Evolutionary conservation across 305 asterid genomes (phyloP).

Genomic region (Solanum chacoense): DNA sequence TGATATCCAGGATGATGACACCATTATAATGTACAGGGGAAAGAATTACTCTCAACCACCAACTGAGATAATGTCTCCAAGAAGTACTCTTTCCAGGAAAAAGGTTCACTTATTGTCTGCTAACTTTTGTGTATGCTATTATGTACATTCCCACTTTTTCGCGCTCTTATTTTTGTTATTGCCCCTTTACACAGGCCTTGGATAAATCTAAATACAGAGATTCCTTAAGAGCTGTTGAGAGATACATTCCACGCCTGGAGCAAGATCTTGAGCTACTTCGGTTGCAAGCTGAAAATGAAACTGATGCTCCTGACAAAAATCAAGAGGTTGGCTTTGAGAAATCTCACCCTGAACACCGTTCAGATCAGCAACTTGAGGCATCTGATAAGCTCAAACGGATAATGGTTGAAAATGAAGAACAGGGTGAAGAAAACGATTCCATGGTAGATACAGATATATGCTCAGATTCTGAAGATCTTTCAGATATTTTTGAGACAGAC

Average conservation of each 20-base stretch:
- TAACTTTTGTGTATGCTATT: not conserved
- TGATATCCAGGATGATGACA: constrained; percentile 65
- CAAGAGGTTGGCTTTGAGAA: constrained; percentile 15
- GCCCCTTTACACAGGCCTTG: constrained; percentile 51
- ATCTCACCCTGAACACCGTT: constrained; percentile 14
- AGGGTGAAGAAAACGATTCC: constrained; percentile 22
- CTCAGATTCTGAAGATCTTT: constrained; percentile 64
- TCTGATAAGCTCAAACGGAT: constrained; percentile 50
- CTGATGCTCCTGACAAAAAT: constrained; percentile 12
- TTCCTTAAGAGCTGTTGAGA: constrained; percentile 69
- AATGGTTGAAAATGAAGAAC: constrained; percentile 33
- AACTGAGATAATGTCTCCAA: constrained; percentile 91
- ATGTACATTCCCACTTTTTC: not conserved
- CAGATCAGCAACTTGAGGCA: constrained; percentile 29
- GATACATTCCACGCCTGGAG: constrained; percentile 76
- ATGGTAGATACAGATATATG: constrained; percentile 26
- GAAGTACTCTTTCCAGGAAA: constrained; percentile 73
- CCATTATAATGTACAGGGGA: constrained; percentile 89
- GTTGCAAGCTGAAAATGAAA: constrained; percentile 49
- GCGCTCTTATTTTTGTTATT: not conserved
- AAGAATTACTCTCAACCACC: constrained; percentile 94
- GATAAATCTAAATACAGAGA: constrained; percentile 91
- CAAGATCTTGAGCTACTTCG: constrained; percentile 69
- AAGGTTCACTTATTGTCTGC: constrained; percentile 36
- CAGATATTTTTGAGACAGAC: constrained; percentile 80